Conservation (phyloP, 2,329 filamentous ascomycete species). For the Trichoderma koningiopsis region DNA sequence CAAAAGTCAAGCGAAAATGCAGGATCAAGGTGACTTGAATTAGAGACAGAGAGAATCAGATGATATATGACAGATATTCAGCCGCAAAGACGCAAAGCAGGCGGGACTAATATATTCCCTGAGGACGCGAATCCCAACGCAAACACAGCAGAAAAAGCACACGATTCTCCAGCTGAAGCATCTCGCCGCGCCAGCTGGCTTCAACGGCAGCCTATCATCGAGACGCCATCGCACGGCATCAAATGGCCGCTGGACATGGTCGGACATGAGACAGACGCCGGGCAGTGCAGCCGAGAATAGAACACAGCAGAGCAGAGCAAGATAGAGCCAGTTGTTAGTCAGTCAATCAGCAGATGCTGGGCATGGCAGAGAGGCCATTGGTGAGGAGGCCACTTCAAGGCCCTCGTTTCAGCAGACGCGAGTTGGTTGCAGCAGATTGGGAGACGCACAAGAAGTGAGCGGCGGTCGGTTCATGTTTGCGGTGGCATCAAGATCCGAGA, state of each 20-base stretch:
- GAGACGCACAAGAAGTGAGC: not conserved
- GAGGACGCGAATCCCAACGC: not conserved
- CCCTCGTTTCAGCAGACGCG: conserved; percentile 17
- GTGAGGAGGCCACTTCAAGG: not conserved
- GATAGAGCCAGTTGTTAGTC: not conserved
- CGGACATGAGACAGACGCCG: conserved; percentile 19
- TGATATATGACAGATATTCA: not conserved
- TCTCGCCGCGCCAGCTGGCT: not conserved
- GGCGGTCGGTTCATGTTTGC: not conserved
- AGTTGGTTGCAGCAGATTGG: conserved; percentile 9
- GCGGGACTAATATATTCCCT: not conserved
- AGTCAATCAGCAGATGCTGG: not conserved
- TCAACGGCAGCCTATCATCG: conserved; percentile 21
- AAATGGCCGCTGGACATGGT: conserved; percentile 1
- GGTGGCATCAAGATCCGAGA: not conserved
- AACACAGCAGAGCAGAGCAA: not conserved
- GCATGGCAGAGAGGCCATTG: not conserved
- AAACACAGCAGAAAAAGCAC: not conserved
- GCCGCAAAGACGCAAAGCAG: not conserved
- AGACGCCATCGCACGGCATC: not conserved
- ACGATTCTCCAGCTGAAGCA: conserved; percentile 14
- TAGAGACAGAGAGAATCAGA: not conserved
- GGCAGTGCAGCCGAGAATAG: conserved; percentile 3
- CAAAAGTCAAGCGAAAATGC: conserved; percentile 17
- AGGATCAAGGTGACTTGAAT: not conserved